phyloP scores from a whole-genome alignment of 306 rosid genomes.

The Acacia confusa region DNA sequence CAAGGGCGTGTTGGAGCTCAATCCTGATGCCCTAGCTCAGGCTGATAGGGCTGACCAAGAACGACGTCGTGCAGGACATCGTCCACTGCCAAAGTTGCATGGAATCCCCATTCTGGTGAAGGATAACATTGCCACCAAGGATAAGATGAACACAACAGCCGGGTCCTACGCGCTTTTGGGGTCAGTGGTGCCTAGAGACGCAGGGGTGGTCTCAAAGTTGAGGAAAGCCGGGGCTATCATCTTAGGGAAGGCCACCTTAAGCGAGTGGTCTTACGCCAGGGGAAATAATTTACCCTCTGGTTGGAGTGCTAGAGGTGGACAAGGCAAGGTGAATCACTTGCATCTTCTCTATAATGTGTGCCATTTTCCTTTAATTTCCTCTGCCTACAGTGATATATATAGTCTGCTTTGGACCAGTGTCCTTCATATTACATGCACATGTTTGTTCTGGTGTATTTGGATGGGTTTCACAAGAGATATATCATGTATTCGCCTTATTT shows the following conservation, averaged over 20 bases:
- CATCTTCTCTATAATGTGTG: neutral
- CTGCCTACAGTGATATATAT: neutral
- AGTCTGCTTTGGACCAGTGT: no score
- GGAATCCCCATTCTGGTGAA: conserved; percentile 70
- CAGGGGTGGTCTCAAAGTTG: conserved; percentile 57
- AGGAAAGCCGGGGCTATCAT: conserved; percentile 73
- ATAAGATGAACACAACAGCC: conserved; percentile 63
- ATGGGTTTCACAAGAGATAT: no score
- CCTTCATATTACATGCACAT: no score
- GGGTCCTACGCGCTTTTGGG: conserved; percentile 68
- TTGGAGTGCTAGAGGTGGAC: conserved; percentile 62
- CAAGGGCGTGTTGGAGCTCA: conserved; percentile 51
- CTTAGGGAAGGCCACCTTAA: conserved; percentile 61
- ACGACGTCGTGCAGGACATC: conserved; percentile 17
- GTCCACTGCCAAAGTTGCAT: conserved; percentile 39
- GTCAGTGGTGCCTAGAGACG: conserved; percentile 63
- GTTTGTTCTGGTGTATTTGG: no score
- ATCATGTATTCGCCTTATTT: no score
- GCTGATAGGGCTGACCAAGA: conserved; percentile 54
- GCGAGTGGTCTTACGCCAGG: conserved; percentile 59
- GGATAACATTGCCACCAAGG: conserved; percentile 71
- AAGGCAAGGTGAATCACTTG: conserved; percentile 46
- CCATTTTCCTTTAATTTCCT: neutral
- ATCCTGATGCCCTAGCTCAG: conserved; percentile 56
- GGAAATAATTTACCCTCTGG: conserved; percentile 32